These are phyloP conservation scores for Sclerotinia minor DNA, from an alignment of 2,329 filamentous ascomycete species.

Conservation along the genomic window DNA sequence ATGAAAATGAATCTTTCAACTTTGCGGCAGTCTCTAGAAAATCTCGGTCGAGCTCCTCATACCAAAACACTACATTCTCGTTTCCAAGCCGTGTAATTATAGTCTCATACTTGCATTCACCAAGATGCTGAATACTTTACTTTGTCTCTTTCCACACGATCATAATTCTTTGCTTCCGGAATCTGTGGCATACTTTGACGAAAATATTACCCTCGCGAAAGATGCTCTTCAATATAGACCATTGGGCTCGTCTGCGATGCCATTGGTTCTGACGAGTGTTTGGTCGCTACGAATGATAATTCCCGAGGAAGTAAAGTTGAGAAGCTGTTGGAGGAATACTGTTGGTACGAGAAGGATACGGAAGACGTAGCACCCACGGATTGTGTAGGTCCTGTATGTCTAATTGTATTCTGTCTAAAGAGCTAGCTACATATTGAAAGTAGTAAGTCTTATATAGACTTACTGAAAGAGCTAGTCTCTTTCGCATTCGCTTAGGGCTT, in stretches of 20 bases:
- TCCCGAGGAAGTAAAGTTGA: not conserved
- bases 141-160: not conserved
- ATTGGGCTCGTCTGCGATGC: not conserved
- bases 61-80: slow-evolving; percentile 8
- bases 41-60: not conserved
- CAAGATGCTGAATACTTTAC: not conserved
- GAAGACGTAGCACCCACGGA: too few relatives aligned
- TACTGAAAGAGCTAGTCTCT: too few relatives aligned
- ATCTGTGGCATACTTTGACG: not conserved
- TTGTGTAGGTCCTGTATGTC: too few relatives aligned
- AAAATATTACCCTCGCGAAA: not conserved
- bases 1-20: slow-evolving; percentile 5
- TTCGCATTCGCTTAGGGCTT: too few relatives aligned
- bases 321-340: not conserved
- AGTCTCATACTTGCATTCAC: not conserved
- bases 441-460: too few relatives aligned
- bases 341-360: too few relatives aligned
- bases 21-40: not conserved
- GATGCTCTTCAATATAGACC: slow-evolving; percentile 1
- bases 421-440: too few relatives aligned
- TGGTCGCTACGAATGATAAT: not conserved
- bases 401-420: too few relatives aligned
- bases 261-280: not conserved
- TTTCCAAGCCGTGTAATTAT: not conserved
- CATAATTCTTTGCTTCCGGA: not conserved